Evolutionary conservation across 805 yeast genomes (phyloP).

Genomic region (Metschnikowia sp.): DNA sequence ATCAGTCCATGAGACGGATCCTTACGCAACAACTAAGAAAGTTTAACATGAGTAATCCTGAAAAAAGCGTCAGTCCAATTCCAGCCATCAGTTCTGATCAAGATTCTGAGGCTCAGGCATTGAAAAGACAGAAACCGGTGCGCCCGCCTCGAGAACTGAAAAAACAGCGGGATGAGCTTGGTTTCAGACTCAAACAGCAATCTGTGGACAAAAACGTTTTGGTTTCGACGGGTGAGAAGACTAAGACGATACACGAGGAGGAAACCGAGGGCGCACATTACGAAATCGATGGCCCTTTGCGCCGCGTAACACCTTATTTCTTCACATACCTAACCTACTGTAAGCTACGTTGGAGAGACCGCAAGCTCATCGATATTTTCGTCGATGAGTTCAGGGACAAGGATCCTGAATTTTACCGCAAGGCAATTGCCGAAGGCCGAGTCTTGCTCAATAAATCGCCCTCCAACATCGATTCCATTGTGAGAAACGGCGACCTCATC

Average conservation of each 20-base stretch:
- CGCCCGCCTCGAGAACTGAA: slow-evolving; percentile 13
- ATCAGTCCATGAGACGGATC: not conserved
- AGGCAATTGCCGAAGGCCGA: slow-evolving; percentile 52
- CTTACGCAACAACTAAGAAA: not conserved
- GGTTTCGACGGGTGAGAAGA: slow-evolving; percentile 36
- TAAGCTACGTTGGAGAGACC: slow-evolving; percentile 86
- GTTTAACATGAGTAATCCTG: not conserved
- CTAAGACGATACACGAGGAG: slow-evolving; percentile 48
- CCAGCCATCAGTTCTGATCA: not conserved
- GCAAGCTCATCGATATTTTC: slow-evolving; percentile 78
- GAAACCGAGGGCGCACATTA: slow-evolving; percentile 59
- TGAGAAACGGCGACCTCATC: slow-evolving; percentile 80
- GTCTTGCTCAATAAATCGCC: slow-evolving; percentile 68
- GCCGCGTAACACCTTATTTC: slow-evolving; percentile 80
- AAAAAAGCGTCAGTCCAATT: not conserved
- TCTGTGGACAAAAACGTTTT: slow-evolving; percentile 41
- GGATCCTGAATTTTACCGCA: slow-evolving; percentile 60
- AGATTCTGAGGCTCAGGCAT: not conserved
- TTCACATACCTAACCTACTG: slow-evolving; percentile 90
- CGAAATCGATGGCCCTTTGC: slow-evolving; percentile 52
- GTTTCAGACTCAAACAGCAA: slow-evolving; percentile 46
- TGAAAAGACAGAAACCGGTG: slow-evolving; percentile 3
- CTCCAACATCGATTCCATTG: slow-evolving; percentile 61
- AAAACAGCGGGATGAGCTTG: slow-evolving; percentile 39
- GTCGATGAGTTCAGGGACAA: slow-evolving; percentile 80